phyloP scores from a whole-genome alignment of 257 asterid genomes.

The Przewalskia tangutica region DNA sequence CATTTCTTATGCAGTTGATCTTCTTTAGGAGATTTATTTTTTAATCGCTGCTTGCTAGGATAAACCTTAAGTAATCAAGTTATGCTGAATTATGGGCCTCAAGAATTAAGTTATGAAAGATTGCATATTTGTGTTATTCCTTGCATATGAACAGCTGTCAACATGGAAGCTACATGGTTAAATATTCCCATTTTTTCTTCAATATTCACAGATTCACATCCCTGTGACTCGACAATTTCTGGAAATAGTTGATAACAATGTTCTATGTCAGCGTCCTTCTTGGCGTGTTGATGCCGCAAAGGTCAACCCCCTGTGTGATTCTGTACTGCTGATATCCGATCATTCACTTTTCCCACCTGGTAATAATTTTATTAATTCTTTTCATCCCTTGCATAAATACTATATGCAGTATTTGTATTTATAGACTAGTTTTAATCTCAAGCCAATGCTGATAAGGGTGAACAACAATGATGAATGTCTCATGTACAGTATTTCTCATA shows the following conservation, averaged over 20 bases:
- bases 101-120: background rate
- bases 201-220: constrained; percentile 42
- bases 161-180: background rate
- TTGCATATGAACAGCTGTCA: background rate
- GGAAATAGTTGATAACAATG: constrained; percentile 74
- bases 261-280: constrained; percentile 69
- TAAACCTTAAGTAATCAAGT: background rate
- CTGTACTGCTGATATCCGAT: constrained; percentile 74
- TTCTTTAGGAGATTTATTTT: background rate
- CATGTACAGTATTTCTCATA: background rate
- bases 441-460: background rate
- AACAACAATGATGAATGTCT: background rate
- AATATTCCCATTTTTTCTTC: background rate
- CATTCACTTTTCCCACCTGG: constrained; percentile 85
- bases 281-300: constrained; percentile 82
- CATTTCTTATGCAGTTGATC: background rate
- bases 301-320: constrained; percentile 59
- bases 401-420: background rate
- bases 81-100: background rate
- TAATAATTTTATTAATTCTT: constrained; percentile 8
- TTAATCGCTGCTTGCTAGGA: background rate
- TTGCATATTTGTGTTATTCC: background rate
- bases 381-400: background rate
- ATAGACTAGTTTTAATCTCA: background rate
- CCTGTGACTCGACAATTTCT: constrained; percentile 69